These are phyloP conservation scores for Venturia asperata DNA, from an alignment of 2,329 filamentous ascomycete genomes.

Conservation along the genomic window DNA sequence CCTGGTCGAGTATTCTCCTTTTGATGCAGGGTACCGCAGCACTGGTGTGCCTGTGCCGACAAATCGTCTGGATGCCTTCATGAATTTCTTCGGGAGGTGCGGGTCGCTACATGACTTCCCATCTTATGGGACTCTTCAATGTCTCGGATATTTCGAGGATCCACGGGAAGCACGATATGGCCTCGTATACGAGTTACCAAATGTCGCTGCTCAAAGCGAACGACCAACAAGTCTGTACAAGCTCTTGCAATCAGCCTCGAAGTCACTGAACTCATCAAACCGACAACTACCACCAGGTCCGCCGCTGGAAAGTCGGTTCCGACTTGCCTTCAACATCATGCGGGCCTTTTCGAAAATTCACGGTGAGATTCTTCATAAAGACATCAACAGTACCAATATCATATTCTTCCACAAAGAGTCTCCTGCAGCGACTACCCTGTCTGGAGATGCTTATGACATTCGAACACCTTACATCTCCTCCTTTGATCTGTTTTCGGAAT, in stretches of 20 bases:
- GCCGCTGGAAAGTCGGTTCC: constrained; percentile 67
- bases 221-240: constrained; percentile 41
- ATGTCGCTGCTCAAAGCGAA: constrained; percentile 30
- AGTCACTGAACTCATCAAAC: constrained; percentile 35
- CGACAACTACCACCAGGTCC: constrained; percentile 42
- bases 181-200: constrained; percentile 66
- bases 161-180: constrained; percentile 61
- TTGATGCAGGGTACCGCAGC: constrained; percentile 40
- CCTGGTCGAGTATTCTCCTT: constrained; percentile 61
- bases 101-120: constrained; percentile 29
- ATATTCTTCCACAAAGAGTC: constrained; percentile 50
- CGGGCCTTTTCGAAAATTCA: constrained; percentile 70
- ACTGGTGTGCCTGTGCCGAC: constrained; percentile 42
- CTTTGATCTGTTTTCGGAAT: constrained; percentile 64
- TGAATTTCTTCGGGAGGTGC: constrained; percentile 28
- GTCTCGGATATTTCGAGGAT: constrained; percentile 66
- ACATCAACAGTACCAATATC: constrained; percentile 60
- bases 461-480: constrained; percentile 63
- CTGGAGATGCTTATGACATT: constrained; percentile 44
- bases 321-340: constrained; percentile 63
- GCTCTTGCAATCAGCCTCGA: constrained; percentile 41
- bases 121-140: constrained; percentile 46
- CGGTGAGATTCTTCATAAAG: constrained; percentile 61
- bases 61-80: constrained; percentile 38
- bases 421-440: constrained; percentile 27